These are phyloP conservation scores for Serendipita sp. DNA, from an alignment of 768 basidiomycete species.

Conservation along the genomic window DNA sequence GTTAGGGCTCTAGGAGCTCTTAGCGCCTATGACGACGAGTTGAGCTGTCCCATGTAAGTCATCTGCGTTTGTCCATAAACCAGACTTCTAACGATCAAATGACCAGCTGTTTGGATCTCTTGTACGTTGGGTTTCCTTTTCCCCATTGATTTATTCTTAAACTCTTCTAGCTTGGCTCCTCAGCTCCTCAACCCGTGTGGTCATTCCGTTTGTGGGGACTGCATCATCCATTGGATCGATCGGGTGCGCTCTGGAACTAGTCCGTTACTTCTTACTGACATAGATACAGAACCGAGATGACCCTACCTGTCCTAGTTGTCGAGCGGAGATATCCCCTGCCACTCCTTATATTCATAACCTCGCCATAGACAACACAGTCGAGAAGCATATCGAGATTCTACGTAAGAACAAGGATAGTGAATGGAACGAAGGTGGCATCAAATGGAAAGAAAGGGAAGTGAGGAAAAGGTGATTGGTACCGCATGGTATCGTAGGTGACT, in stretches of 20 bases:
- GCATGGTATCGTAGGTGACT: neutral
- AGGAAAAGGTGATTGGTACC: neutral
- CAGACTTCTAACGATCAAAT: neutral
- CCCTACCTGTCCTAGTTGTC: neutral
- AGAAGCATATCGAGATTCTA: conserved; percentile 2
- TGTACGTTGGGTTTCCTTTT: neutral
- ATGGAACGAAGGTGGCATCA: neutral
- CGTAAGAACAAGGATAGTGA: neutral
- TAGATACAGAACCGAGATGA: neutral
- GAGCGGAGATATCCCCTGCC: neutral
- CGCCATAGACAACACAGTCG: neutral
- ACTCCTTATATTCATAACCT: neutral
- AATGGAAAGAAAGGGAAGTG: neutral
- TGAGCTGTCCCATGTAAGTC: conserved; percentile 5
- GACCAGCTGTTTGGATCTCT: neutral
- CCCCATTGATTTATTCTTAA: neutral
- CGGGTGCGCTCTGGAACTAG: neutral
- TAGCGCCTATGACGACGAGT: neutral
- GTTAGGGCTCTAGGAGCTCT: neutral
- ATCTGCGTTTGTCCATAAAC: neutral
- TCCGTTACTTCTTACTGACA: neutral
- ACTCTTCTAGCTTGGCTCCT: neutral
- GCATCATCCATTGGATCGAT: neutral
- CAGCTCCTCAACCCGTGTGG: conserved; percentile 1
- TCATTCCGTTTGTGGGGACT: conserved; percentile 1